phyloP scores from a whole-genome alignment of 768 basidiomycete species.

The Pholiota molesta region DNA sequence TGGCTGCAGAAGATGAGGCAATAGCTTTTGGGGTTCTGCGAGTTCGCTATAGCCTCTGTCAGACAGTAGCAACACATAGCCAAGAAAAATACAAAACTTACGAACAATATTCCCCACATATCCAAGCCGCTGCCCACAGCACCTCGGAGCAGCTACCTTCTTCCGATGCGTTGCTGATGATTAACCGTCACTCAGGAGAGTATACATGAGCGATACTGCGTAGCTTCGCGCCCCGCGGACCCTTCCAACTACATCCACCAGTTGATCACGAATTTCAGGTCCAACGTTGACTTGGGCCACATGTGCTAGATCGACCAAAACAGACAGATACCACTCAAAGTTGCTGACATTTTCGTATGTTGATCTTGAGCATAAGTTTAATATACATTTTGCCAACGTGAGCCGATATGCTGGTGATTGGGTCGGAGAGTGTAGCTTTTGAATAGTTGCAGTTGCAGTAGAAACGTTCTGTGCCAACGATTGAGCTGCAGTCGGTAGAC shows the following conservation, averaged over 20 bases:
- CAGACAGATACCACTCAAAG: conserved; percentile 98
- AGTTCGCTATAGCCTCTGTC: conserved; percentile 57
- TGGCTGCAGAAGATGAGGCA: conserved; percentile 69
- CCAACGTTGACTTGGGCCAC: conserved; percentile 84
- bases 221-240: conserved; percentile 77
- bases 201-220: conserved; percentile 84
- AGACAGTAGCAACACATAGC: neutral
- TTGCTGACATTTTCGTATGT: conserved; percentile 88
- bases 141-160: conserved; percentile 82
- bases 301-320: conserved; percentile 89
- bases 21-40: conserved; percentile 72
- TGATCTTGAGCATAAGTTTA: conserved; percentile 83
- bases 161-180: conserved; percentile 68
- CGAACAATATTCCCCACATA: conserved; percentile 94
- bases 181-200: conserved; percentile 77
- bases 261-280: conserved; percentile 73
- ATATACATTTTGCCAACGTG: conserved; percentile 76
- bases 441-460: conserved; percentile 32
- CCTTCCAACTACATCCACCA: conserved; percentile 86
- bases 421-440: conserved; percentile 50
- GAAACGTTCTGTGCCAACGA: conserved; percentile 46
- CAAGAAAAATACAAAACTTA: conserved; percentile 39
- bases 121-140: conserved; percentile 94
- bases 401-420: conserved; percentile 88
- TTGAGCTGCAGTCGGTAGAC: conserved; percentile 63